A percentile compares a stretch with the other conserved stretches of the same genome.
Conservation (phyloP, 2,329 filamentous ascomycete species). For the Tricladium varicosporioides region DNA sequence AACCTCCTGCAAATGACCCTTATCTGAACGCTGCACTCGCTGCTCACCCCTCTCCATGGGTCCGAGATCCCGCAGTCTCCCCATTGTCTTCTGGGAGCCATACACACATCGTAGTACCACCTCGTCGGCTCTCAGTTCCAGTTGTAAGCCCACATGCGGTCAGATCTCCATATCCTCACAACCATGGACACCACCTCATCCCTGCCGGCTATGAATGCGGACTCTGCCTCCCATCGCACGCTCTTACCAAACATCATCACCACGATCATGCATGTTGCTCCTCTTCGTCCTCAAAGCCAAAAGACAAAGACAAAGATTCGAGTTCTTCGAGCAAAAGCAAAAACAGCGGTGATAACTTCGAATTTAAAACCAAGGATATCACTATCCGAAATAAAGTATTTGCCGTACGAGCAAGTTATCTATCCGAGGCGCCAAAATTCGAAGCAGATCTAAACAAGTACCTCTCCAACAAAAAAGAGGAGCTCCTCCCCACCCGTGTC, state of each 20-base stretch:
- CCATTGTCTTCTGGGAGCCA: too few species aligned
- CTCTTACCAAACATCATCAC: neutral
- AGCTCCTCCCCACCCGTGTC: constrained; percentile 22
- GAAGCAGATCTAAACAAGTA: constrained; percentile 26
- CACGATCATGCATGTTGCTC: neutral
- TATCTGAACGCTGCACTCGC: neutral
- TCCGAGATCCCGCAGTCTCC: too few species aligned
- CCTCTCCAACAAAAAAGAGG: constrained; percentile 27
- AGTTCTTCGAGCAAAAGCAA: neutral
- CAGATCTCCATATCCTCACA: neutral
- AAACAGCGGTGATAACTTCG: constrained; percentile 4
- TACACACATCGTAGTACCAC: too few species aligned
- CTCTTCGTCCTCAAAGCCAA: neutral
- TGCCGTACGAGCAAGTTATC: constrained; percentile 24
- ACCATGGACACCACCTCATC: neutral
- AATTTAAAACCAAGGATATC: constrained; percentile 28
- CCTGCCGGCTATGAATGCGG: neutral
- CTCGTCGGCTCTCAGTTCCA: neutral
- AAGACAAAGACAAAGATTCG: neutral
- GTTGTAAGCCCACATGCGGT: too few species aligned
- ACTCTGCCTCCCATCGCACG: neutral
- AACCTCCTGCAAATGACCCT: neutral
- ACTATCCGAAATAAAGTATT: constrained; percentile 26
- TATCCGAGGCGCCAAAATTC: constrained; percentile 27
- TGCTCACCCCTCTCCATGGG: neutral